Base-by-base conservation (phyloP, 257 asterid genomes). In the Solanum chilense region DNA sequence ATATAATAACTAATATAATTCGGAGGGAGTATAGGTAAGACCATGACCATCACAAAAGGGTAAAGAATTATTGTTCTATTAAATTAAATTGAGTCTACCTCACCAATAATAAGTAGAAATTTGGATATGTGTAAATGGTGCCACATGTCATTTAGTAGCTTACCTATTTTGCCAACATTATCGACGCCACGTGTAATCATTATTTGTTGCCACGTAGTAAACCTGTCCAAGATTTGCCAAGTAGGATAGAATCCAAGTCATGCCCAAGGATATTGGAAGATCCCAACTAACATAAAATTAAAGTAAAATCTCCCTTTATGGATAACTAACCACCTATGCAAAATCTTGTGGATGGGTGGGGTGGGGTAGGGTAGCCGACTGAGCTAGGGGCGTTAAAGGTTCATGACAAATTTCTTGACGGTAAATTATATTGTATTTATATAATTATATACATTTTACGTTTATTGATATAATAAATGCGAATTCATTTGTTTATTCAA, bases 151-250 rank as follows among this genome's bases (percentile, higher is more conserved):
- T 47, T 27, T 27, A 62, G 91, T 85, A 84, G 92, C 83, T 90
- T 71, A 88, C 91, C 92, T 45, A 86, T 88, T 88, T 41, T 86
- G 75, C 86, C 84, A 62, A 68, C 29, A 69, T 11, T 47, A 27
- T 8, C 37, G 9, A 14, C 0, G 33, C 16, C 88, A 77, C 23
- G 41, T 47, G 29, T 29, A 12, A 20, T 52, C 82, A 2, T 14
- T 11, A 5, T 0, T 29, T 25, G 21, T 60, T 27, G 89, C 88
- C 91, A 89, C 86, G 86, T 77, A 82, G 33, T 29, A 35, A 73
- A n/a, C 31, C 35, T 47, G 35, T 25, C 71, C 68, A 69, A 44
- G 83, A 35, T 62, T 74, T 58, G 69, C 86, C 86, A 33, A 21
- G 37, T 52, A 23, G 10, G 41, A 37, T 35, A 58, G 87, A 23